phyloP scores from a whole-genome alignment of 1,139 yeast species.

The Yamadazyma kanchanaburiensis region DNA sequence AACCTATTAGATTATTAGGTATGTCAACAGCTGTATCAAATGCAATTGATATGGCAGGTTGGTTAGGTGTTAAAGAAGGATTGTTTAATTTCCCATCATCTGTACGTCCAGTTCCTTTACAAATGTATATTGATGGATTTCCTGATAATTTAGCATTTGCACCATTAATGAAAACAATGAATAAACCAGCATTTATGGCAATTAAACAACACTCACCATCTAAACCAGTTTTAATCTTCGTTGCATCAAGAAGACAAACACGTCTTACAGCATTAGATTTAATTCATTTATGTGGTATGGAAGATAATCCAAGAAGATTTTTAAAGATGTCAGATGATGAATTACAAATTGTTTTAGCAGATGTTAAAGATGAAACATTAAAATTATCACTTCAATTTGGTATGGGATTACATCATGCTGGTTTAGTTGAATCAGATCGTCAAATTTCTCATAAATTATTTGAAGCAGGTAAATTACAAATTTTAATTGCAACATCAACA shows the following conservation, averaged over 20 bases:
- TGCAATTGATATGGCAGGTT: slow-evolving; percentile 96
- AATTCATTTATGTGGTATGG: slow-evolving; percentile 92
- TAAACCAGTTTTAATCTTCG: slow-evolving; percentile 92
- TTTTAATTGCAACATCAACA: slow-evolving; percentile 90
- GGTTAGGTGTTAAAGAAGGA: slow-evolving; percentile 91
- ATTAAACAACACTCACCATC: slow-evolving; percentile 92
- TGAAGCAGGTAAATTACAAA: slow-evolving; percentile 82
- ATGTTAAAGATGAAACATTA: slow-evolving; percentile 87
- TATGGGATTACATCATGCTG: slow-evolving; percentile 97
- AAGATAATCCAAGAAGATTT: slow-evolving; percentile 87
- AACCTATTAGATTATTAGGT: slow-evolving; percentile 80
- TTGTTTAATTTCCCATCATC: slow-evolving; percentile 91
- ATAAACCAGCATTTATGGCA: slow-evolving; percentile 95
- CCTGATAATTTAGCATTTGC: slow-evolving; percentile 93
- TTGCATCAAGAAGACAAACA: slow-evolving; percentile 96
- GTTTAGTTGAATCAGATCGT: slow-evolving; percentile 88
- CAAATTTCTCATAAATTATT: slow-evolving; percentile 82
- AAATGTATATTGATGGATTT: slow-evolving; percentile 97
- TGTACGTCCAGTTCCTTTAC: slow-evolving; percentile 95
- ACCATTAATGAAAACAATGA: slow-evolving; percentile 97
- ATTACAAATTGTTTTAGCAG: slow-evolving; percentile 54
- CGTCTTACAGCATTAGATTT: slow-evolving; percentile 90
- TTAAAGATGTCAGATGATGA: slow-evolving; percentile 75
- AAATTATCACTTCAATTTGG: slow-evolving; percentile 87
- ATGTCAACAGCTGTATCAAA: slow-evolving; percentile 98